Base-by-base conservation (phyloP, 108 stramenopile genomes). In the Stephanodiscus minutulus region DNA sequence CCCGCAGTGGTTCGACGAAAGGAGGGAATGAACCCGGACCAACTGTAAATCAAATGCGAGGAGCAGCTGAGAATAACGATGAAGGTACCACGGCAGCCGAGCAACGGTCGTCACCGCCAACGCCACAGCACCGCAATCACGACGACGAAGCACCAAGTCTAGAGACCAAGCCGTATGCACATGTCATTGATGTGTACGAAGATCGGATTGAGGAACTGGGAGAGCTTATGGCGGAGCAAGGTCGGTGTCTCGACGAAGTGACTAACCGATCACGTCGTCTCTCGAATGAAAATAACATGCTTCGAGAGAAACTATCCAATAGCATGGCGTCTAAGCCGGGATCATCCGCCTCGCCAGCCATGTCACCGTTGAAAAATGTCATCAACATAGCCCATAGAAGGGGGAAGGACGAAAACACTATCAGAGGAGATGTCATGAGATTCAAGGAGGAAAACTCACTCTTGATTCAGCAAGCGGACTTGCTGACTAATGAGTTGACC, bases 391-490 rank as follows among this genome's bases (percentile, higher is more conserved):
- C 43, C 24, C 59, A 60, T 1, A 43, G 25, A 47, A 41, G 20
- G 39, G 59, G 57, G 5, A 59, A 11, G 29, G 39, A 39, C 13
- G 44, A 59, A n/a, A 15, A 25, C n/a, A 28, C 2, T 9, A n/a
- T n/a, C 17, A 43, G 17, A 21, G 31, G 53, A 46, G 25, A 52
- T 12, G 37, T 61, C 2, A 18, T 61, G 43, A 76, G 64, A 36
- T 47, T 54, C 61, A 78, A 66, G 46, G 77, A 71, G 20, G 71
- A 79, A 52, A 79, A 72, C 25, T 39, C 50, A 13, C 6, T 79
- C 0, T 43, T 79, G 13, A 65, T 60, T 25, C 70, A 72, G 52
- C 78, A 79, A 54, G 28, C 78, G 3, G 71, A 79, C 1, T 47
- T 79, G 27, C 39, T 79, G 10, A 61, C 66, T 7, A 68, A 67